Evolutionary conservation across 345 rosid genomes (phyloP).

Genomic region (Populus euphratica): DNA sequence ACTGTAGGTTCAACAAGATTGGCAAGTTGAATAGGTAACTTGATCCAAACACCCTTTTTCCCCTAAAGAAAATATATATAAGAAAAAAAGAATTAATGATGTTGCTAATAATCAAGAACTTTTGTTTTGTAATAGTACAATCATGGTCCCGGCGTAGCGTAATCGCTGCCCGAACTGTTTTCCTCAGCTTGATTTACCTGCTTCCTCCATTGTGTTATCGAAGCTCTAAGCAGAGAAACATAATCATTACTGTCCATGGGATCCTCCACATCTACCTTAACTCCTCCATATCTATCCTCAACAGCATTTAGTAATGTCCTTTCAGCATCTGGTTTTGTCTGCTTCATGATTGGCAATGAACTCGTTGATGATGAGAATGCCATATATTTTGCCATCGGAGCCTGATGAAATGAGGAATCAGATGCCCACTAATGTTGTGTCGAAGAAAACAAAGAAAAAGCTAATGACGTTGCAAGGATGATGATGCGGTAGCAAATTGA

Average conservation of each 20-base stretch:
- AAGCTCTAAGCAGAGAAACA: conserved; percentile 42
- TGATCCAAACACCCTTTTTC: conserved; percentile 70
- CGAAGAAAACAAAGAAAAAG: background rate
- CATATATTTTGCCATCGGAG: background rate
- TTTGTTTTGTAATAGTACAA: no score
- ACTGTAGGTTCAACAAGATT: conserved; percentile 52
- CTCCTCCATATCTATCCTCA: conserved; percentile 52
- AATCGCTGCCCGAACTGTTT: background rate
- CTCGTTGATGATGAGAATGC: conserved; percentile 11
- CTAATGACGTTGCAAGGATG: background rate
- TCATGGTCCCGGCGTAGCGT: no score
- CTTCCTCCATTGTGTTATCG: conserved; percentile 47
- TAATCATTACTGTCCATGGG: conserved; percentile 43
- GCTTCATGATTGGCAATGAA: conserved; percentile 14
- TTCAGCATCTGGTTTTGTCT: conserved; percentile 9
- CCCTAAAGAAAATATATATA: conserved; percentile 40
- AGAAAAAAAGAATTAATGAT: background rate
- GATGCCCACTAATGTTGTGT: background rate
- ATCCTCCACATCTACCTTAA: conserved; percentile 39
- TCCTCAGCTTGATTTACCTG: conserved; percentile 33
- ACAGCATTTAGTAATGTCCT: conserved; percentile 25
- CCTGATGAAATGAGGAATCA: background rate
- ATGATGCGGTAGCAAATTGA: background rate
- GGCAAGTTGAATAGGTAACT: conserved; percentile 43
- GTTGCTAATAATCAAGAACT: background rate